Evolutionary conservation across 1,284 basidiomycete species (phyloP).

Genomic region (Cystodermella granulosa): DNA sequence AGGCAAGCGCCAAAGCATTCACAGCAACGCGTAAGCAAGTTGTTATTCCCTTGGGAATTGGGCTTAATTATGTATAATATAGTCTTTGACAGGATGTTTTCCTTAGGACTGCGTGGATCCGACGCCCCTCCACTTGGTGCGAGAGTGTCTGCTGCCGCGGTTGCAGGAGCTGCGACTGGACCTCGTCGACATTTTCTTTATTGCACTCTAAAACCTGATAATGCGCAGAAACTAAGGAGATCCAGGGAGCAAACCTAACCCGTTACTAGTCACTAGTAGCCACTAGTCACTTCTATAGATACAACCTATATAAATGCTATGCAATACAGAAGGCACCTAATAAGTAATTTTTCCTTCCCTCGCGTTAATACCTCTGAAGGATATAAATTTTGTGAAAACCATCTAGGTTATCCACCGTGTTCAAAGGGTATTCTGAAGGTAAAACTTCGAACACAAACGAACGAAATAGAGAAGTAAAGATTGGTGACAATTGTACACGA

Average conservation of each 20-base stretch:
- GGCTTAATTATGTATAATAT: constrained; percentile 3
- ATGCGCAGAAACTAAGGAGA: constrained; percentile 37
- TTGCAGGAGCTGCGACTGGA: constrained; percentile 47
- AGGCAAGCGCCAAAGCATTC: constrained; percentile 81
- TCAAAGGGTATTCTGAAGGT: too few relatives aligned
- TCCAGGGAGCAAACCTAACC: constrained; percentile 31
- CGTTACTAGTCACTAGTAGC: too few relatives aligned
- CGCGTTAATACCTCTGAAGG: too few relatives aligned
- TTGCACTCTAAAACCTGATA: constrained; percentile 62
- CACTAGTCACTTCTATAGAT: too few relatives aligned
- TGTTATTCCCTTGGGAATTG: constrained; percentile 1
- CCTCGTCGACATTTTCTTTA: constrained; percentile 77
- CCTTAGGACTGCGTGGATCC: constrained; percentile 67
- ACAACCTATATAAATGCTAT: too few relatives aligned
- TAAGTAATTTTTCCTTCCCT: too few relatives aligned
- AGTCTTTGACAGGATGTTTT: constrained; percentile 94
- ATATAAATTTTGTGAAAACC: too few relatives aligned
- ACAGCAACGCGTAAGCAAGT: constrained; percentile 65
- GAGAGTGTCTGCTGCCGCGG: constrained; percentile 57
- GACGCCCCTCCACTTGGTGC: constrained; percentile 59
- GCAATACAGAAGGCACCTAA: too few relatives aligned
- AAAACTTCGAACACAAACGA: not conserved
- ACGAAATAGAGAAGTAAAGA: constrained; percentile 5
- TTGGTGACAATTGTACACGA: not conserved
- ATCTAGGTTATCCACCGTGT: too few relatives aligned